phyloP scores from a whole-genome alignment of 495 filamentous ascomycete genomes.

The Xylaria sp. region DNA sequence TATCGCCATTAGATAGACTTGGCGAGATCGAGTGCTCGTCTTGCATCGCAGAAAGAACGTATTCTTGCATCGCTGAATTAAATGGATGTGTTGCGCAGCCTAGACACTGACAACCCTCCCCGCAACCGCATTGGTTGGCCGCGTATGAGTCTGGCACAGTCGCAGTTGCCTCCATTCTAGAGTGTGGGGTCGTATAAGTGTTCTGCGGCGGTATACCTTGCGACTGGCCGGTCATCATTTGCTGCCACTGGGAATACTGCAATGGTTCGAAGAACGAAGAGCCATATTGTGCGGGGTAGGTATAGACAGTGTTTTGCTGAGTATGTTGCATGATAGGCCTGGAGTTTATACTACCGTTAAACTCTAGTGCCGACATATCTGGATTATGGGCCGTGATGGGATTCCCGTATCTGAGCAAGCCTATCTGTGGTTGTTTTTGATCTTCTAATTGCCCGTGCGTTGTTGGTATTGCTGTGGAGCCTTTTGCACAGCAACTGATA shows the following conservation, averaged over 20 bases:
- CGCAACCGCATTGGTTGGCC: slow-evolving; percentile 66
- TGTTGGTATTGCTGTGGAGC: slow-evolving; percentile 9
- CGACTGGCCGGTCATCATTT: slow-evolving; percentile 35
- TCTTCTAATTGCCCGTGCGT: slow-evolving; percentile 24
- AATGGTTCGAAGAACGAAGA: slow-evolving; percentile 48
- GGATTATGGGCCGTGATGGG: background rate
- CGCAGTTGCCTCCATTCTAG: slow-evolving; percentile 26
- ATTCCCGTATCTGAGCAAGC: slow-evolving; percentile 20
- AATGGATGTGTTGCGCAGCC: slow-evolving; percentile 75
- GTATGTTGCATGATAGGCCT: slow-evolving; percentile 24
- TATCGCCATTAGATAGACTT: slow-evolving; percentile 27
- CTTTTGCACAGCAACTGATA: slow-evolving; percentile 32
- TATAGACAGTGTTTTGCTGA: slow-evolving; percentile 36
- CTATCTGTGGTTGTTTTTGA: slow-evolving; percentile 18
- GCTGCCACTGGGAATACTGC: slow-evolving; percentile 49
- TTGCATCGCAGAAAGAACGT: slow-evolving; percentile 54
- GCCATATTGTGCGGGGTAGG: slow-evolving; percentile 47
- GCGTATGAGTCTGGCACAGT: slow-evolving; percentile 29
- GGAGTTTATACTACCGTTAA: slow-evolving; percentile 10
- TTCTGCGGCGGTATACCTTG: slow-evolving; percentile 27
- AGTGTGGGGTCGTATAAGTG: slow-evolving; percentile 13
- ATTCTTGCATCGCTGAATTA: slow-evolving; percentile 72
- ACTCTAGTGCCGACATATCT: slow-evolving; percentile 5
- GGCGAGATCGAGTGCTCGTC: slow-evolving; percentile 22
- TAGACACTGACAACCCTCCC: slow-evolving; percentile 71